Percentiles rank a stretch among this genome's conserved stretches.
phyloP scores from a whole-genome alignment of 768 basidiomycete genomes.

The Lanmaoa pseudosensibilis region DNA sequence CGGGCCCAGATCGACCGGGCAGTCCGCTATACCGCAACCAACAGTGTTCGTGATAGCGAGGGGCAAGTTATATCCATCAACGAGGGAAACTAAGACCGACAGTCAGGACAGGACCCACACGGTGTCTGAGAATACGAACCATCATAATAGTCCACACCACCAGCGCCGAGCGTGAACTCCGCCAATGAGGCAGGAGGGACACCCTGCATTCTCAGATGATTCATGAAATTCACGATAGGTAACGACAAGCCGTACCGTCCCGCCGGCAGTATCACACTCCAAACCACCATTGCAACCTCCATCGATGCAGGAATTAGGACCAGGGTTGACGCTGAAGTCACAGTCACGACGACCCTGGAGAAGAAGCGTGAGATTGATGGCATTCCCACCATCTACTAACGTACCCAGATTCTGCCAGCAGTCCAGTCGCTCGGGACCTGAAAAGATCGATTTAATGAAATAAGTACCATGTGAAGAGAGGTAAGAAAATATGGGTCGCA shows the following conservation, averaged over 20 bases:
- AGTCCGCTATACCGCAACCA: constrained; percentile 55
- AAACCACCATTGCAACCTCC: constrained; percentile 75
- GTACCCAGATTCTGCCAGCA: constrained; percentile 64
- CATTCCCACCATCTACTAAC: not conserved
- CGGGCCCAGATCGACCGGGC: constrained; percentile 60
- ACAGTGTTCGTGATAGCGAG: constrained; percentile 54
- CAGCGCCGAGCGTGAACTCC: constrained; percentile 59
- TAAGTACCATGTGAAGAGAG: not conserved
- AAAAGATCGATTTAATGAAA: not conserved
- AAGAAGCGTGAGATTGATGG: not conserved
- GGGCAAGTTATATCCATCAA: constrained; percentile 67
- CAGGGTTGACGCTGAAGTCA: constrained; percentile 53
- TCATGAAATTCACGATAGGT: not conserved
- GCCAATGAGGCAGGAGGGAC: constrained; percentile 71
- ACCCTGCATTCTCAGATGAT: constrained; percentile 36
- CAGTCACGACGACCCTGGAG: constrained; percentile 55
- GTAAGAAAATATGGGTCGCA: not conserved
- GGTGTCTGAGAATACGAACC: constrained; percentile 36
- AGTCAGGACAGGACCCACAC: not conserved
- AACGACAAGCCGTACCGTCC: constrained; percentile 38
- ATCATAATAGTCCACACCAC: constrained; percentile 57
- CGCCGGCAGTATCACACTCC: constrained; percentile 50
- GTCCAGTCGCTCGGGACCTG: constrained; percentile 65
- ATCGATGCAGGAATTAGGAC: constrained; percentile 55
- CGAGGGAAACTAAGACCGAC: constrained; percentile 50